These are phyloP conservation scores for Ophiostoma quercus DNA, from an alignment of 2,329 filamentous ascomycete species.

Conservation along the genomic window DNA sequence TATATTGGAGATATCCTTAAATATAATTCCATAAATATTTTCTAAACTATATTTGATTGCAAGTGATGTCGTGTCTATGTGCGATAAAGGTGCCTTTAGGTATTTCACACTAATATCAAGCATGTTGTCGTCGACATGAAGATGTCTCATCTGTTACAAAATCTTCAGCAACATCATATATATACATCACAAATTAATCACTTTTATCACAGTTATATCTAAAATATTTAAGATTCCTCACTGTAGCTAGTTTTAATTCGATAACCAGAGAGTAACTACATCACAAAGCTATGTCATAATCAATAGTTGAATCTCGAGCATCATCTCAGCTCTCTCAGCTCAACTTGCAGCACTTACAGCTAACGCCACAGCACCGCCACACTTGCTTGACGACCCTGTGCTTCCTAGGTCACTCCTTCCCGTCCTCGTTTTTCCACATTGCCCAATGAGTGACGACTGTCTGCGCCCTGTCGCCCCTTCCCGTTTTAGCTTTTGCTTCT, in stretches of 20 bases:
- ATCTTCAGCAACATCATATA: background rate
- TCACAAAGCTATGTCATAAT: too few species aligned
- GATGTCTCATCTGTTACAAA: background rate
- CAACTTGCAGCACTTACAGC: background rate
- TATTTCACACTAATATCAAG: too few species aligned
- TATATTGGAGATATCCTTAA: slow-evolving; percentile 6
- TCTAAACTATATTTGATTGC: background rate
- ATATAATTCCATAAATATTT: background rate
- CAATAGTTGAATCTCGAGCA: background rate
- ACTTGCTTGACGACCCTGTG: background rate
- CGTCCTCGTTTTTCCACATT: slow-evolving; percentile 2
- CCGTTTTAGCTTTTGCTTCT: background rate
- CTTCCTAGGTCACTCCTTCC: background rate
- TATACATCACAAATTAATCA: background rate
- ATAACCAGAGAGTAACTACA: background rate
- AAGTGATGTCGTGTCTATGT: background rate
- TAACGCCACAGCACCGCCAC: slow-evolving; percentile 9
- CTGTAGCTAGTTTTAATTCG: background rate
- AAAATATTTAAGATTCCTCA: too few species aligned
- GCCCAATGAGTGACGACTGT: background rate
- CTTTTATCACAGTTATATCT: background rate
- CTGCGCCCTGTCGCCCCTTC: slow-evolving; percentile 7
- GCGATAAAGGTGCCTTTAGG: background rate
- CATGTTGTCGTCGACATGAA: background rate
- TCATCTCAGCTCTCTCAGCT: background rate